Conservation (phyloP, 352 stramenopile genomes). For the Nothophytophthora sp. region DNA sequence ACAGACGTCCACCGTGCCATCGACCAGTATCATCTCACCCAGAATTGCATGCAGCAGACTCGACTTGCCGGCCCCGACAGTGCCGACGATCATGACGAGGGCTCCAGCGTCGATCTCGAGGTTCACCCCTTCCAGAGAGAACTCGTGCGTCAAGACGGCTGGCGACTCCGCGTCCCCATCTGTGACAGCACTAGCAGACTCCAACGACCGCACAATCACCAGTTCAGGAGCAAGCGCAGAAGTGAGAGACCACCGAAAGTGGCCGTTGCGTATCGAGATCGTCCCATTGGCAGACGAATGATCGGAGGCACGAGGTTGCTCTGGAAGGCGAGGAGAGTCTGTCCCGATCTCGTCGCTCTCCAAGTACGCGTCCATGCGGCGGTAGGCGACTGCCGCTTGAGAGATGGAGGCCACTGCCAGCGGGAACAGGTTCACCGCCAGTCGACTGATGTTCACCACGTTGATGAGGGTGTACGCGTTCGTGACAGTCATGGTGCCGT, state of each 20-base stretch:
- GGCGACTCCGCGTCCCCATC: constrained; percentile 5
- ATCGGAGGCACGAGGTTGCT: not conserved
- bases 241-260: constrained; percentile 24
- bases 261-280: constrained; percentile 16
- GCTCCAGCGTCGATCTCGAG: constrained; percentile 64
- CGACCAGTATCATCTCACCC: constrained; percentile 45
- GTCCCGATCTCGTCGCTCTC: constrained; percentile 18
- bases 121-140: constrained; percentile 37
- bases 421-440: constrained; percentile 29
- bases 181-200: constrained; percentile 3
- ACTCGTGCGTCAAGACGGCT: constrained; percentile 3
- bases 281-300: constrained; percentile 2
- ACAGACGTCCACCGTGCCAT: constrained; percentile 23
- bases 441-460: constrained; percentile 36
- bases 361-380: constrained; percentile 25
- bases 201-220: constrained; percentile 24
- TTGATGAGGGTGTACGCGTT: constrained; percentile 45
- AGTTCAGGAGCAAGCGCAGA: constrained; percentile 10
- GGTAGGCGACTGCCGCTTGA: constrained; percentile 25
- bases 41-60: constrained; percentile 52
- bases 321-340: not conserved
- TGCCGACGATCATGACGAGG: constrained; percentile 59
- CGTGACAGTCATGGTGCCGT: constrained; percentile 40
- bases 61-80: constrained; percentile 53
- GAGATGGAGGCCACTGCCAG: constrained; percentile 27